Evolutionary conservation across 2,329 filamentous ascomycete species (phyloP).

Genomic region (Gliomastix tumulicola): DNA sequence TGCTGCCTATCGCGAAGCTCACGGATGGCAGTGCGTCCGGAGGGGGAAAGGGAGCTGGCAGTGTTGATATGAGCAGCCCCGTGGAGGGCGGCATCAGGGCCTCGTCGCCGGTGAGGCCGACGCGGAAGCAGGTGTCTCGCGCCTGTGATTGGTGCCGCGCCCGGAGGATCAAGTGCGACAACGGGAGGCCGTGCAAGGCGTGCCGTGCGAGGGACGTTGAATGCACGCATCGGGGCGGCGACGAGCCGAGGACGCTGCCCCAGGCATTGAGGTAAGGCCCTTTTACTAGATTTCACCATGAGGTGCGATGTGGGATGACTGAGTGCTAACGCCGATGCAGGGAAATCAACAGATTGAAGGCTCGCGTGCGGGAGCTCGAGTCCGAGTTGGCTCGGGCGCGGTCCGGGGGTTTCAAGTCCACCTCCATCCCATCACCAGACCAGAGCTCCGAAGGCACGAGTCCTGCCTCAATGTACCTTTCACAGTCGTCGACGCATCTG

Average conservation of each 20-base stretch:
- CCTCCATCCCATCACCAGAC: conserved; percentile 5
- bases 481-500: no score
- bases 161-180: conserved; percentile 18
- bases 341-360: conserved; percentile 26
- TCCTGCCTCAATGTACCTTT: neutral
- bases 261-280: conserved; percentile 9
- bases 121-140: conserved; percentile 18
- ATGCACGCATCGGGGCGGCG: conserved; percentile 5
- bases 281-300: neutral
- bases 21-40: no score
- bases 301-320: neutral
- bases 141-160: conserved; percentile 22
- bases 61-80: no score
- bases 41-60: no score
- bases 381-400: conserved; percentile 9
- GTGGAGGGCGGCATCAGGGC: no score
- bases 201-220: conserved; percentile 9
- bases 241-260: conserved; percentile 6
- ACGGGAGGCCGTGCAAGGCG: conserved; percentile 15
- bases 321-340: conserved; percentile 3
- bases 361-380: conserved; percentile 20
- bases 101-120: conserved; percentile 6
- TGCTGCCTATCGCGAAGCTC: no score
- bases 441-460: conserved; percentile 2
- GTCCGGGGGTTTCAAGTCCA: conserved; percentile 4